A percentile compares a stretch with the other conserved stretches of the same genome.
Evolutionary conservation across 2,329 filamentous ascomycete species (phyloP).

Genomic region (Ophiocordyceps camponoti-saundersi): DNA sequence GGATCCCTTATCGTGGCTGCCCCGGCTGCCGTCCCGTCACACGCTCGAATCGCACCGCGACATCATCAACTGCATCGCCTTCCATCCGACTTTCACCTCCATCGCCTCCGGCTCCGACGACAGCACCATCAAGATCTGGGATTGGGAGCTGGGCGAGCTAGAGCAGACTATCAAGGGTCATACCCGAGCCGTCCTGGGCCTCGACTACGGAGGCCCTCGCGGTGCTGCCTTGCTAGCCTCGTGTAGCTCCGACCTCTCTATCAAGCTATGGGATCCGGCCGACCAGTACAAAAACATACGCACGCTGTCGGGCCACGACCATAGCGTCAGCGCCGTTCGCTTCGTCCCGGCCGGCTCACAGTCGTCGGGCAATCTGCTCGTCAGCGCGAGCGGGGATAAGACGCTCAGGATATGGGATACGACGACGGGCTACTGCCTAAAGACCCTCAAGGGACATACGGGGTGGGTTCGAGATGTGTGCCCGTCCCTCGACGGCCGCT

Average conservation of each 20-base stretch:
- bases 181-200: constrained; percentile 71
- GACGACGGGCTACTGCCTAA: constrained; percentile 77
- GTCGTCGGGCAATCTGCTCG: constrained; percentile 66
- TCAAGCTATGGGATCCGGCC: constrained; percentile 86
- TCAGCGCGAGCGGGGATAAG: constrained; percentile 70
- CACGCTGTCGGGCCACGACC: constrained; percentile 81
- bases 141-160: constrained; percentile 85
- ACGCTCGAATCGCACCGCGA: constrained; percentile 68
- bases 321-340: constrained; percentile 71
- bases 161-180: constrained; percentile 86
- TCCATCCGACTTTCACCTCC: constrained; percentile 82
- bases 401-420: constrained; percentile 81
- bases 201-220: constrained; percentile 77
- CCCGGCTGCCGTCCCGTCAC: constrained; percentile 65
- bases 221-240: constrained; percentile 45
- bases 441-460: constrained; percentile 64
- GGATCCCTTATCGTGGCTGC: constrained; percentile 76
- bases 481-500: constrained; percentile 70
- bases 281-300: constrained; percentile 90
- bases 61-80: constrained; percentile 74
- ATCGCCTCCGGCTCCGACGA: constrained; percentile 85
- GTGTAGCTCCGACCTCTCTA: constrained; percentile 74
- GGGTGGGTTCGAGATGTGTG: constrained; percentile 80
- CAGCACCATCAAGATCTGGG: constrained; percentile 91
- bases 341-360: constrained; percentile 71